Conservation (phyloP, 768 basidiomycete genomes). For the Naganishia randhawae region DNA sequence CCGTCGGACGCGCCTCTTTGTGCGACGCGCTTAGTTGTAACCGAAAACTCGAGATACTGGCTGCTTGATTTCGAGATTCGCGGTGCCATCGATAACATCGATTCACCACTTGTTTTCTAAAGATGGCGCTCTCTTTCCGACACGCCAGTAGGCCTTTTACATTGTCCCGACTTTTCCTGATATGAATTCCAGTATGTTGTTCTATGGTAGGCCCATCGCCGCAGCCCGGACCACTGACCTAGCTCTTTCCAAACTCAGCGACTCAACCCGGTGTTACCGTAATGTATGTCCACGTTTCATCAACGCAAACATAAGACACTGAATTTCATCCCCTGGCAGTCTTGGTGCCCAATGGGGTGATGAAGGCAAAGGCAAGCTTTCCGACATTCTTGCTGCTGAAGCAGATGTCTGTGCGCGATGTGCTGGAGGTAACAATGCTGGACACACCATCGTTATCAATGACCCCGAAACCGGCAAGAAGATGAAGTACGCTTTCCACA, state of each 20-base stretch:
- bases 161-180: neutral
- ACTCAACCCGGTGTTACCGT: slow-evolving; percentile 46
- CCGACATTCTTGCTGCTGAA: slow-evolving; percentile 87
- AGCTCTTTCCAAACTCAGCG: slow-evolving; percentile 26
- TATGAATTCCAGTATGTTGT: slow-evolving; percentile 7
- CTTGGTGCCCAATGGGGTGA: slow-evolving; percentile 54
- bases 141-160: slow-evolving; percentile 14
- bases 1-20: slow-evolving; percentile 1
- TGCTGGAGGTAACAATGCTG: slow-evolving; percentile 98
- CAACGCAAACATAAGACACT: neutral
- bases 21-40: neutral
- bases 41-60: neutral
- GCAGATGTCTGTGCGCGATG: slow-evolving; percentile 90
- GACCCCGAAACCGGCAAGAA: slow-evolving; percentile 58
- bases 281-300: neutral
- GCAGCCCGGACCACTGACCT: neutral
- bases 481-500: slow-evolving; percentile 90
- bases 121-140: slow-evolving; percentile 18
- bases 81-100: slow-evolving; percentile 4
- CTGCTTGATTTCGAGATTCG: neutral
- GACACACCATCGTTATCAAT: slow-evolving; percentile 90
- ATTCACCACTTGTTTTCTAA: slow-evolving; percentile 11
- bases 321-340: slow-evolving; percentile 31
- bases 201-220: neutral
- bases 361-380: slow-evolving; percentile 67